Conservation (phyloP, 2,329 filamentous ascomycete genomes). For the Kalaharituber pfeilii region DNA sequence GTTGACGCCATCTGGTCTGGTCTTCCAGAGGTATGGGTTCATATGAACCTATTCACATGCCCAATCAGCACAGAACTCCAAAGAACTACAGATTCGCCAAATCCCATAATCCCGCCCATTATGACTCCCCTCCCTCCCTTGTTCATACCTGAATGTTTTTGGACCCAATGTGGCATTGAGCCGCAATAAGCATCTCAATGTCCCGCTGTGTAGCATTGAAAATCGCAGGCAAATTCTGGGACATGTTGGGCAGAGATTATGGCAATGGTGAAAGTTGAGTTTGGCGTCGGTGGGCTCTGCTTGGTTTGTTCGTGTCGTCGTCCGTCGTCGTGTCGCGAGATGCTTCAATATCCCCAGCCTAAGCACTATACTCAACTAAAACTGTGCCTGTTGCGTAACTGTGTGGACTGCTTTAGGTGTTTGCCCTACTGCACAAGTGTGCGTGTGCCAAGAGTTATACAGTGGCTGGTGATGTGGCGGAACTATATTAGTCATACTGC, state of each 20-base stretch:
- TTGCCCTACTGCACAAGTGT: not conserved
- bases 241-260: slow-evolving; percentile 59
- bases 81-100: not conserved
- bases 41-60: slow-evolving; percentile 51
- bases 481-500: not conserved
- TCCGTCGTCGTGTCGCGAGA: not conserved
- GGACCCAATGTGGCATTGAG: slow-evolving; percentile 88
- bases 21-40: slow-evolving; percentile 99
- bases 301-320: slow-evolving; percentile 1
- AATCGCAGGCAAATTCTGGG: slow-evolving; percentile 81
- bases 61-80: not conserved
- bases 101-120: not conserved
- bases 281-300: slow-evolving; percentile 1
- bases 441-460: not conserved
- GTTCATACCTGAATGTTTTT: slow-evolving; percentile 72
- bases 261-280: slow-evolving; percentile 20
- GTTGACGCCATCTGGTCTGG: slow-evolving; percentile 94
- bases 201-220: slow-evolving; percentile 97
- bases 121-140: slow-evolving; percentile 4
- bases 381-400: not conserved
- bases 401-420: slow-evolving; percentile 2
- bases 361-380: not conserved
- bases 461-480: not conserved
- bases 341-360: not conserved
- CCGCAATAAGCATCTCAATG: slow-evolving; percentile 98